phyloP scores from a whole-genome alignment of 2,329 filamentous ascomycete genomes.

The Colletotrichum eremochloae region DNA sequence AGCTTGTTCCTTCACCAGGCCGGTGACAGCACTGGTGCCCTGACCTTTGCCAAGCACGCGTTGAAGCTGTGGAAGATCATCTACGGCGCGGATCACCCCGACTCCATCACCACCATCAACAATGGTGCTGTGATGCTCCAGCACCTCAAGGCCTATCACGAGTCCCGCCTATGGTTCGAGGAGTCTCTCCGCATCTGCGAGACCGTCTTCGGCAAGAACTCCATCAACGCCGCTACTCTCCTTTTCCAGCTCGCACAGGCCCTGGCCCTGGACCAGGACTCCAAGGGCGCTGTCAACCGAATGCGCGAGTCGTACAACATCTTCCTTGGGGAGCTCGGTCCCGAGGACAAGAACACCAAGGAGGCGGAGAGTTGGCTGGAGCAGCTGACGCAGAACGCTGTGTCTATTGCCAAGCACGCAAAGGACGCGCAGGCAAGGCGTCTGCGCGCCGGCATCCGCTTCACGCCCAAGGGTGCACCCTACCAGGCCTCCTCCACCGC shows the following conservation, averaged over 20 bases:
- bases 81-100: slow-evolving; percentile 92
- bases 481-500: slow-evolving; percentile 59
- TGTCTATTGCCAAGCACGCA: slow-evolving; percentile 92
- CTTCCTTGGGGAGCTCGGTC: slow-evolving; percentile 87
- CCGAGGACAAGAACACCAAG: slow-evolving; percentile 96
- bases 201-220: slow-evolving; percentile 87
- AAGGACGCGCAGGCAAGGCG: slow-evolving; percentile 86
- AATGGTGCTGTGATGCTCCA: slow-evolving; percentile 99
- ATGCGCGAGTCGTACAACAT: slow-evolving; percentile 99
- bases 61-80: slow-evolving; percentile 97
- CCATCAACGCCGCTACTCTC: slow-evolving; percentile 92
- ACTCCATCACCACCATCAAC: slow-evolving; percentile 98
- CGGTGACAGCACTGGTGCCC: slow-evolving; percentile 89
- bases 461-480: slow-evolving; percentile 74
- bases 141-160: slow-evolving; percentile 92
- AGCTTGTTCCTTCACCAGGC: slow-evolving; percentile 93
- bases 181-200: slow-evolving; percentile 91
- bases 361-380: slow-evolving; percentile 97
- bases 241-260: slow-evolving; percentile 98
- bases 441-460: slow-evolving; percentile 77
- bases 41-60: slow-evolving; percentile 91
- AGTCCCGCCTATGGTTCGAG: slow-evolving; percentile 97
- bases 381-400: slow-evolving; percentile 94
- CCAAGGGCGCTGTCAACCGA: slow-evolving; percentile 88
- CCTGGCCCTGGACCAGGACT: slow-evolving; percentile 93